A percentile compares a stretch with the other conserved stretches of the same genome.
These are phyloP conservation scores for Apium graveolens DNA, from an alignment of 129 eudicot genomes.

Conservation along the genomic window DNA sequence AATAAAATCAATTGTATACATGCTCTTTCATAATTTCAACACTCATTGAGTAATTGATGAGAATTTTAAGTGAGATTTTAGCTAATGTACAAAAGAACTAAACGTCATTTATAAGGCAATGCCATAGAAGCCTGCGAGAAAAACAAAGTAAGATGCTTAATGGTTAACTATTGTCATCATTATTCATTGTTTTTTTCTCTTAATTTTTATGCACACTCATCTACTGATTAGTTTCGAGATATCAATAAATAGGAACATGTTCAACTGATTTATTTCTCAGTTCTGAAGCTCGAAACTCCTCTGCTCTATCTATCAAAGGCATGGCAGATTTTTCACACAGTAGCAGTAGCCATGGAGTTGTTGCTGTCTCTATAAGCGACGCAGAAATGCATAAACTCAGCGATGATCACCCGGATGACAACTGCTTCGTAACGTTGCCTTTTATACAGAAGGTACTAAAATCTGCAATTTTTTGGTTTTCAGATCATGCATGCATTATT, in stretches of 20 bases:
- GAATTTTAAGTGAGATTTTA: no score
- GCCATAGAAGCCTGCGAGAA: neutral
- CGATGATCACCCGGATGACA: neutral
- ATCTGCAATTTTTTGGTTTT: neutral
- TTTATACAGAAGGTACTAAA: constrained; percentile 59
- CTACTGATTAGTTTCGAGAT: neutral
- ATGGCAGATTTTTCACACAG: constrained; percentile 23
- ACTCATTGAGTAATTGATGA: no score
- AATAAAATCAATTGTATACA: no score
- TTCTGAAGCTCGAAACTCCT: neutral
- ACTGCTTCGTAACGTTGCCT: constrained; percentile 32
- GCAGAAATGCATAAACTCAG: neutral
- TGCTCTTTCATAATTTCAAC: no score
- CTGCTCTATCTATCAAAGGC: neutral
- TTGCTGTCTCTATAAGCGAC: constrained; percentile 24
- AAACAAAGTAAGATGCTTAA: constrained; percentile 4
- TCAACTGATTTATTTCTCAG: neutral
- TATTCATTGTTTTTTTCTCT: neutral
- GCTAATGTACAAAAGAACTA: neutral
- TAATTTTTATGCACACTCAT: neutral
- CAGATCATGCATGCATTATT: no score
- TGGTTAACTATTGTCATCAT: neutral
- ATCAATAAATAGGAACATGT: neutral
- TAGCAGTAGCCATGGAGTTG: constrained; percentile 19
- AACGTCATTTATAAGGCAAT: constrained; percentile 3